phyloP scores from a whole-genome alignment of 257 asterid species.

The Lycium barbarum region DNA sequence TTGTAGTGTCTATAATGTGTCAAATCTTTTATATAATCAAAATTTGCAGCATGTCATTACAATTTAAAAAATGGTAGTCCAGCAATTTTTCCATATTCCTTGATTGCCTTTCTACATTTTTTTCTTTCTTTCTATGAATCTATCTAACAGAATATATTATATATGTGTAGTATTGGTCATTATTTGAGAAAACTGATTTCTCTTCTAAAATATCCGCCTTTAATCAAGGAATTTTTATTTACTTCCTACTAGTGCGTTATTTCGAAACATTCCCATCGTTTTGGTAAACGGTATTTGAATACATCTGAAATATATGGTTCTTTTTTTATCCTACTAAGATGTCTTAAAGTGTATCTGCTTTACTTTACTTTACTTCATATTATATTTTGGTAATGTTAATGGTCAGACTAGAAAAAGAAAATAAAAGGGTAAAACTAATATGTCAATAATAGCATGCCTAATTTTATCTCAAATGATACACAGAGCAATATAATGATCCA shows the following conservation, averaged over 20 bases:
- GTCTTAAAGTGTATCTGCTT: not conserved
- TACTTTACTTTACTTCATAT: not conserved
- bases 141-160: not conserved
- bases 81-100: not conserved
- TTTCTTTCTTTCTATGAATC: not conserved
- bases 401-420: not conserved
- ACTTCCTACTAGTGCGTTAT: not conserved
- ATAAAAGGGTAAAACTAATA: not conserved
- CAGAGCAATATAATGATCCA: not conserved
- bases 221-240: not conserved
- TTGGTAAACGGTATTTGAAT: not conserved
- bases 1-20: too few species aligned
- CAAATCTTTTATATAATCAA: not conserved
- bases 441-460: too few species aligned
- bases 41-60: not conserved
- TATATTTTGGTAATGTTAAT: not conserved
- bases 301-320: not conserved
- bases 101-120: not conserved
- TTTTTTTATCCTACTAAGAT: not conserved
- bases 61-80: not conserved
- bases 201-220: not conserved
- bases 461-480: too few species aligned
- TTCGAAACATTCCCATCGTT: slow-evolving; percentile 17
- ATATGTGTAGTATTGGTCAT: too few species aligned
- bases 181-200: not conserved